phyloP scores from a whole-genome alignment of 208 protist species.

The Acanthamoeba healyi region DNA sequence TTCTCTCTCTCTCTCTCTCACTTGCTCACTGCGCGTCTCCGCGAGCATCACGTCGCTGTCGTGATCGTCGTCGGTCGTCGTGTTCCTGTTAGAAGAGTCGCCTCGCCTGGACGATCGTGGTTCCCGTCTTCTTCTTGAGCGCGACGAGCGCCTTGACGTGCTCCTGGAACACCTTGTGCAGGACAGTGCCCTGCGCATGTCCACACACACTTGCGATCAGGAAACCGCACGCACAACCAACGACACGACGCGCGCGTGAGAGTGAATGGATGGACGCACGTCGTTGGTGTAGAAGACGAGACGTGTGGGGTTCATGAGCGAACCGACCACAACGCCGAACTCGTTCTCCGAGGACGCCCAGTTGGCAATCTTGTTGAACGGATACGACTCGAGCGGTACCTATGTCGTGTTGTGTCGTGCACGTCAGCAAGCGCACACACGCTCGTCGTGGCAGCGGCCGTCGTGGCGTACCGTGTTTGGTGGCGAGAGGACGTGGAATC shows the following conservation, averaged over 20 bases:
- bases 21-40: too few species aligned
- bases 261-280: neutral
- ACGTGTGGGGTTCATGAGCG: slow-evolving; percentile 53
- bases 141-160: slow-evolving; percentile 1
- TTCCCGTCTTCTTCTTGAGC: slow-evolving; percentile 40
- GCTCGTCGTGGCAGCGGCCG: neutral
- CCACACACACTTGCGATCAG: neutral
- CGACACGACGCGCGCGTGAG: neutral
- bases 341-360: slow-evolving; percentile 30
- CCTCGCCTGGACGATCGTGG: neutral
- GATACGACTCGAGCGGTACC: slow-evolving; percentile 8
- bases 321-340: slow-evolving; percentile 40
- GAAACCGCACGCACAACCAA: neutral
- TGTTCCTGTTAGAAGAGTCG: neutral
- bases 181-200: neutral
- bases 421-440: neutral
- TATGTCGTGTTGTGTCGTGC: neutral
- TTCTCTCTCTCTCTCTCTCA: too few species aligned
- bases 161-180: slow-evolving; percentile 13
- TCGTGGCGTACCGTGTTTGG: neutral
- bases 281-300: slow-evolving; percentile 61
- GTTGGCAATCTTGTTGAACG: slow-evolving; percentile 62
- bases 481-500: slow-evolving; percentile 34
- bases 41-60: too few species aligned
- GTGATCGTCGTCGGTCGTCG: too few species aligned